Conservation (phyloP, 2,329 filamentous ascomycete species). For the Aureobasidium sp. region DNA sequence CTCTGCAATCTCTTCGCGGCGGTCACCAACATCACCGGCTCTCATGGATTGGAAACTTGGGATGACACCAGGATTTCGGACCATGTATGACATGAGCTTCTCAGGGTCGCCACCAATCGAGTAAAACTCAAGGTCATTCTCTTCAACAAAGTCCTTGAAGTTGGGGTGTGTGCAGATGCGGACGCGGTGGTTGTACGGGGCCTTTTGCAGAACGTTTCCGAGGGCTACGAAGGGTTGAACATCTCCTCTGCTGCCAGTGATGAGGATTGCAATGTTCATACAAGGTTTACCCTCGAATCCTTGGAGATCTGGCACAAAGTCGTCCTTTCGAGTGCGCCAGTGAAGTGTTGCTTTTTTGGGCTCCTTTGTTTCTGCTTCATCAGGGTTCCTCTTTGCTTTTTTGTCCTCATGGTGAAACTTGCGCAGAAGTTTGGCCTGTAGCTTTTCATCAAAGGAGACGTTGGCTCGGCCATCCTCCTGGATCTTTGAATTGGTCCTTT, state of each 20-base stretch:
- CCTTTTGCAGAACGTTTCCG: conserved; percentile 39
- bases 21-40: conserved; percentile 71
- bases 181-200: conserved; percentile 41
- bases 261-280: conserved; percentile 41
- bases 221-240: conserved; percentile 43
- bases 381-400: neutral
- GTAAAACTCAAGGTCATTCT: conserved; percentile 44
- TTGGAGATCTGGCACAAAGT: neutral
- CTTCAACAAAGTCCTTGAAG: conserved; percentile 41
- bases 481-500: conserved; percentile 1
- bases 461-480: conserved; percentile 1
- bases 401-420: neutral
- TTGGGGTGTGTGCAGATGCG: conserved; percentile 40
- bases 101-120: conserved; percentile 52
- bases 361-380: neutral
- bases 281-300: conserved; percentile 22
- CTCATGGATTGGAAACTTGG: conserved; percentile 66
- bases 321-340: neutral
- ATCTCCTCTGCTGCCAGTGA: conserved; percentile 41
- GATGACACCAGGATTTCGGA: conserved; percentile 79
- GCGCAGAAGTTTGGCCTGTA: neutral
- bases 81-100: conserved; percentile 75
- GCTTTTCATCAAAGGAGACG: neutral
- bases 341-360: neutral
- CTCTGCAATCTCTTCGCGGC: conserved; percentile 69